Evolutionary conservation across 768 basidiomycete species (phyloP).

Genomic region (Baorangia bicolor): DNA sequence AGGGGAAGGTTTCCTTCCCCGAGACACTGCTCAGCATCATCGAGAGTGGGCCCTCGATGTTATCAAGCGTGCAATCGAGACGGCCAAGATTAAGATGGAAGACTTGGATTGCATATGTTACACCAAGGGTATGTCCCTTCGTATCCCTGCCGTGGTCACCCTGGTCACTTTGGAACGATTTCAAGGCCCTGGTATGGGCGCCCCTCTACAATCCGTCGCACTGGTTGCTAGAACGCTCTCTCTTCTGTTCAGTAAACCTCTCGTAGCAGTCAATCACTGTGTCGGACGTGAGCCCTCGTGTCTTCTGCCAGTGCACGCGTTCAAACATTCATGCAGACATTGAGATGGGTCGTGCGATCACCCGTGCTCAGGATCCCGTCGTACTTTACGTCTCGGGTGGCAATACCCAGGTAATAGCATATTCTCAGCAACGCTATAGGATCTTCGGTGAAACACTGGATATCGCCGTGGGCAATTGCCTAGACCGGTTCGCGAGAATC

Average conservation of each 20-base stretch:
- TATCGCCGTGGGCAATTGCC: conserved; percentile 98
- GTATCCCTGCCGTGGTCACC: background rate
- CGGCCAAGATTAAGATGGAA: conserved; percentile 67
- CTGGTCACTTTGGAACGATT: background rate
- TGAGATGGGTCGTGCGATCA: conserved; percentile 96
- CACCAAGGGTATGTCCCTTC: conserved; percentile 75
- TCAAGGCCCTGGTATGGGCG: conserved; percentile 98
- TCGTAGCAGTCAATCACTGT: conserved; percentile 99
- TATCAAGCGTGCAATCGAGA: conserved; percentile 69
- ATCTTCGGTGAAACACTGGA: conserved; percentile 99
- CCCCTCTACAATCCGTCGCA: conserved; percentile 92
- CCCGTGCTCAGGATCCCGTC: conserved; percentile 91
- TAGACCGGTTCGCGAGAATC: conserved; percentile 95
- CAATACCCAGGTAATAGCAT: conserved; percentile 99
- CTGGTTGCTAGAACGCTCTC: conserved; percentile 90
- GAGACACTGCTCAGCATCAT: conserved; percentile 95
- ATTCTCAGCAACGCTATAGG: conserved; percentile 94
- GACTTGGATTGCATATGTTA: conserved; percentile 95
- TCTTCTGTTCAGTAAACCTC: conserved; percentile 83
- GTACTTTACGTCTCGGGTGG: conserved; percentile 98
- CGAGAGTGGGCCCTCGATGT: conserved; percentile 88
- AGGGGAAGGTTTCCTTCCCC: conserved; percentile 94
- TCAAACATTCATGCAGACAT: conserved; percentile 62
- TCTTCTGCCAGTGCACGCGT: background rate
- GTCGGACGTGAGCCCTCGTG: conserved; percentile 75